A percentile compares a stretch with the other conserved stretches of the same genome.
Evolutionary conservation across 1,284 basidiomycete genomes (phyloP).

Genomic region (Sphaerobolus stellatus): DNA sequence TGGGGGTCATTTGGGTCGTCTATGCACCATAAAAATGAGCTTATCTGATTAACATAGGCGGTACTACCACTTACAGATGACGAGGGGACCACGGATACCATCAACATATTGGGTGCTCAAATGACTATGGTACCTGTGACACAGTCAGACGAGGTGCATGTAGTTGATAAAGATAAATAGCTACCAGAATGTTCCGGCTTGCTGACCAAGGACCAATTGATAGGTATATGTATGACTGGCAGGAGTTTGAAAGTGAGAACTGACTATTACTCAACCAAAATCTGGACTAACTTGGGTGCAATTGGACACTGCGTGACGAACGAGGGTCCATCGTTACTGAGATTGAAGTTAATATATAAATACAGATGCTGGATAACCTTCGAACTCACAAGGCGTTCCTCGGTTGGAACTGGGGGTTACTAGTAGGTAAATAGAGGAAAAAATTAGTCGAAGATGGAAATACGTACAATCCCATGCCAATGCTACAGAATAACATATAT

Average conservation of each 20-base stretch:
- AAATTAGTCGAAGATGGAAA: neutral
- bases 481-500: neutral
- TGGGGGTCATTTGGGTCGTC: neutral
- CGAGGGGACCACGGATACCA: neutral
- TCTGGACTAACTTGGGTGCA: neutral
- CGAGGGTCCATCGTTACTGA: neutral
- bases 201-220: neutral
- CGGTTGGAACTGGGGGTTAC: neutral
- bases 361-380: neutral
- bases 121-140: neutral
- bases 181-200: neutral
- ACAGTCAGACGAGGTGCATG: neutral
- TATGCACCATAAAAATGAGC: neutral
- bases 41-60: neutral
- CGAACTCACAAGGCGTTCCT: neutral
- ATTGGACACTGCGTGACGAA: neutral
- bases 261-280: neutral
- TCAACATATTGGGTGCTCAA: conserved; percentile 1
- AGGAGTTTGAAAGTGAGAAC: neutral
- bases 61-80: neutral
- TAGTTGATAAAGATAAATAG: neutral
- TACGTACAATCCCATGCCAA: neutral
- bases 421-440: neutral
- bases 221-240: neutral
- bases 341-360: neutral